Evolutionary conservation across 2,329 filamentous ascomycete species (phyloP).

Genomic region (Ceratocystis variospora): DNA sequence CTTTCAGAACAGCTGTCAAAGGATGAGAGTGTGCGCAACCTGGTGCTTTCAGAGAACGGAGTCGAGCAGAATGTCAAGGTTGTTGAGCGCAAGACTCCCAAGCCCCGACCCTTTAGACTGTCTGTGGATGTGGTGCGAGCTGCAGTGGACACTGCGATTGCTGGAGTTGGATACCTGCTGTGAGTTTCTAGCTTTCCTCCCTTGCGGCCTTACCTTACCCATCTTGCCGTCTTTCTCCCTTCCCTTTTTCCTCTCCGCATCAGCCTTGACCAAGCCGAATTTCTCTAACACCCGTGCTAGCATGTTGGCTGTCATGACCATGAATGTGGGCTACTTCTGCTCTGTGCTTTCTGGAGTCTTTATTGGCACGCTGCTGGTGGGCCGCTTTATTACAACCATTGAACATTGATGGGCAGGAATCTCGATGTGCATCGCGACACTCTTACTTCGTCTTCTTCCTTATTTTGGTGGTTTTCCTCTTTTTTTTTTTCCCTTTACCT

Average conservation of each 20-base stretch:
- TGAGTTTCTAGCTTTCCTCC: constrained; percentile 36
- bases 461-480: not conserved
- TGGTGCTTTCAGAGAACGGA: constrained; percentile 59
- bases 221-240: not conserved
- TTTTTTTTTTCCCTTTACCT: not conserved
- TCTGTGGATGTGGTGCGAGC: constrained; percentile 66
- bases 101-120: constrained; percentile 60
- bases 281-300: constrained; percentile 32
- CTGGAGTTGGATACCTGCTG: constrained; percentile 75
- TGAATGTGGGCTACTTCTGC: constrained; percentile 74
- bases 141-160: constrained; percentile 53
- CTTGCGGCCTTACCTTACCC: no score
- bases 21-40: constrained; percentile 49
- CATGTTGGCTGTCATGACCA: constrained; percentile 85
- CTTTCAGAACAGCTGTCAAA: constrained; percentile 45
- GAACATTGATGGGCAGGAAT: constrained; percentile 1
- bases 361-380: constrained; percentile 69
- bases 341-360: constrained; percentile 70
- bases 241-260: not conserved
- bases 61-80: constrained; percentile 69
- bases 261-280: not conserved
- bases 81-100: constrained; percentile 42
- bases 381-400: constrained; percentile 41
- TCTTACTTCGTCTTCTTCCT: not conserved
- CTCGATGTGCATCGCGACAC: not conserved